Base-by-base conservation (phyloP, 2,329 filamentous ascomycete genomes). In the Diaporthe longicolla region DNA sequence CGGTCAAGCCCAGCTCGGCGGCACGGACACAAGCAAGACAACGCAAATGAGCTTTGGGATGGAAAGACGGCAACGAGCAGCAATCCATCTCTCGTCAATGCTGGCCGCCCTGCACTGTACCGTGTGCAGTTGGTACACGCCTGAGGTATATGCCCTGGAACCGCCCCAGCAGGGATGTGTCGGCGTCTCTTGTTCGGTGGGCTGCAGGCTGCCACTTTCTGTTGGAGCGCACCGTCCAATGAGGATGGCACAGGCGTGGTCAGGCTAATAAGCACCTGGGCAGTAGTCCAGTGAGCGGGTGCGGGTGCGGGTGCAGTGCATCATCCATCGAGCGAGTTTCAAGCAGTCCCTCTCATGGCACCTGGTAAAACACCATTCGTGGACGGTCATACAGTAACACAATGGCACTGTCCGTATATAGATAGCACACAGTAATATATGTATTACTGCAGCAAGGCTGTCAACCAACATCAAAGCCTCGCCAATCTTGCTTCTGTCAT, bases 151-250 rank as follows among this genome's bases (percentile, higher is more conserved):
- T 68, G 48, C 63, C 63, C 63, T 68, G 32, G 32, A 68, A 40
- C 11, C 15, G 32, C 48, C 63, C 4, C 29, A 19, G 29, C 45
- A 52, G 61, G 61, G 61, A 45, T 66, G 21, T 32, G 24, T 32
- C 11, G 21, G 37, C 45, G 19, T 50, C 10, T 65, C 40, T 65
- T 66, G 21, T 43, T 43, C n/a, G 35, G 45, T 35, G 29, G 32
- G 48, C 48, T 40, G 32, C 48, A 54, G 63, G 63, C 63, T 68
- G 45, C 63, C 63, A 68, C 45, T 54, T 48, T 68, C 32, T 54
- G 63, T 68, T 68, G 63, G 63, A 54, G 21, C 63, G 45, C 63
- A 6, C 45, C 29, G 63, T 24, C 63, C 63, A 66, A 66, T 52
- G 29, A 52, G 29, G 21, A 37, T 13, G 10, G 37, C 24, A 48